These are phyloP conservation scores for Fusarium secorum DNA, from an alignment of 2,329 filamentous ascomycete species.

Conservation along the genomic window DNA sequence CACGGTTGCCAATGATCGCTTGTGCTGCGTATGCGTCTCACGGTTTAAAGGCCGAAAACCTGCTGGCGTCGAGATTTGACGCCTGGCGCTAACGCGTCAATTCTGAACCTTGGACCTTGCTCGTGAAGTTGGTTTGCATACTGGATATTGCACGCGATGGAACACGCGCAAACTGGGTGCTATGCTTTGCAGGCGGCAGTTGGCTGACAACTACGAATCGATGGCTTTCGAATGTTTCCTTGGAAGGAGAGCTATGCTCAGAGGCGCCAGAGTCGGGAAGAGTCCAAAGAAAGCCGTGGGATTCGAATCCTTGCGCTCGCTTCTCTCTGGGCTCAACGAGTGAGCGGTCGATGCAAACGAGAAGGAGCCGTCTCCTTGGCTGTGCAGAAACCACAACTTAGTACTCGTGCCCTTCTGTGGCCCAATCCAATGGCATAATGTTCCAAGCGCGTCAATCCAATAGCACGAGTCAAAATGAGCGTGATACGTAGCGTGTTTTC, in stretches of 20 bases:
- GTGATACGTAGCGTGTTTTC: slow-evolving; percentile 4
- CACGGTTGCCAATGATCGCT: slow-evolving; percentile 25
- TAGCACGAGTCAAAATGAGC: background rate
- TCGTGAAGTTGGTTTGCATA: background rate
- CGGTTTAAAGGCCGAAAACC: slow-evolving; percentile 14
- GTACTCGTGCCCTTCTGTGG: slow-evolving; percentile 20
- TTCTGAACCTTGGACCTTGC: background rate
- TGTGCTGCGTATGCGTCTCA: slow-evolving; percentile 26
- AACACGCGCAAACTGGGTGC: slow-evolving; percentile 7
- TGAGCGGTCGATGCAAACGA: slow-evolving; percentile 27
- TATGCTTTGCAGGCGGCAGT: slow-evolving; percentile 29
- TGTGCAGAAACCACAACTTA: slow-evolving; percentile 16
- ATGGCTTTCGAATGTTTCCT: slow-evolving; percentile 12
- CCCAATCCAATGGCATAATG: slow-evolving; percentile 9
- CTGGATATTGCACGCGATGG: background rate
- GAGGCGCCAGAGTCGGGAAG: slow-evolving; percentile 28
- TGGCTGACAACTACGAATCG: background rate
- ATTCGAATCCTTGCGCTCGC: slow-evolving; percentile 40
- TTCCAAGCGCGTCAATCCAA: slow-evolving; percentile 8
- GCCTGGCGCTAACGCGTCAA: background rate
- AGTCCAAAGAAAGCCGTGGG: slow-evolving; percentile 36
- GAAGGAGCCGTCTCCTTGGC: slow-evolving; percentile 31
- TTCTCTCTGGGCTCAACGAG: slow-evolving; percentile 32
- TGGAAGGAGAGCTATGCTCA: slow-evolving; percentile 19
- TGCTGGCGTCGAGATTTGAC: slow-evolving; percentile 4